A percentile compares a stretch with the other conserved stretches of the same genome.
These are phyloP conservation scores for Cyclotella atomus DNA, from an alignment of 108 stramenopile genomes.

Conservation along the genomic window DNA sequence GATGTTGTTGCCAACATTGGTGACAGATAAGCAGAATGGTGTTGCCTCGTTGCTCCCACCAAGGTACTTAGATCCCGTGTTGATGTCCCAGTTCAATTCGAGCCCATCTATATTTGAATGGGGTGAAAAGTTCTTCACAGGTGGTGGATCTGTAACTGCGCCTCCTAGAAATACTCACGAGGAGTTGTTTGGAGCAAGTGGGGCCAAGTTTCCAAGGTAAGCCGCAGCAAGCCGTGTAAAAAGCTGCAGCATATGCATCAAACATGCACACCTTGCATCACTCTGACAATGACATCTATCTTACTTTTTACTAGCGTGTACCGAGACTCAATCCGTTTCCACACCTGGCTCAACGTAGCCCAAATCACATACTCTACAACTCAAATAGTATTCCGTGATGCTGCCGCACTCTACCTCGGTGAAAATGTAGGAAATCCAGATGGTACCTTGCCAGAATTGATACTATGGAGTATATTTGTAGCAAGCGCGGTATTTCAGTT, in stretches of 20 bases:
- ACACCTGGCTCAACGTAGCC: conserved; percentile 44
- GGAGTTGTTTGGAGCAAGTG: conserved; percentile 42
- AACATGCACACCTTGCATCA: no score
- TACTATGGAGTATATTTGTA: conserved; percentile 29
- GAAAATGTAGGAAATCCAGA: conserved; percentile 30
- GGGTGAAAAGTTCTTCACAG: conserved; percentile 27
- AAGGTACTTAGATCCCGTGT: conserved; percentile 23
- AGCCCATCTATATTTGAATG: conserved; percentile 23
- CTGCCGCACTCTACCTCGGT: conserved; percentile 15
- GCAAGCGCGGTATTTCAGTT: conserved; percentile 26
- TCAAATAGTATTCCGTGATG: conserved; percentile 47
- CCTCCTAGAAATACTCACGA: conserved; percentile 38
- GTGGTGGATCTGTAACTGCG: conserved; percentile 10
- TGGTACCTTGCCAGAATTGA: conserved; percentile 24
- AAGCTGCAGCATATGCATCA: background rate
- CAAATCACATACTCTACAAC: conserved; percentile 41
- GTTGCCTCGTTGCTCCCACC: conserved; percentile 38
- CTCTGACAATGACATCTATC: background rate
- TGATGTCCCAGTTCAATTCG: conserved; percentile 29
- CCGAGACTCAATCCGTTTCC: conserved; percentile 46
- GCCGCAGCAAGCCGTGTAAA: background rate
- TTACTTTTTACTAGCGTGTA: conserved; percentile 15
- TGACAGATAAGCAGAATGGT: conserved; percentile 20
- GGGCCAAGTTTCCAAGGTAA: conserved; percentile 26
- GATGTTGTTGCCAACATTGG: conserved; percentile 45